phyloP scores from a whole-genome alignment of 1,284 basidiomycete species.

The Microbotryum violaceum region DNA sequence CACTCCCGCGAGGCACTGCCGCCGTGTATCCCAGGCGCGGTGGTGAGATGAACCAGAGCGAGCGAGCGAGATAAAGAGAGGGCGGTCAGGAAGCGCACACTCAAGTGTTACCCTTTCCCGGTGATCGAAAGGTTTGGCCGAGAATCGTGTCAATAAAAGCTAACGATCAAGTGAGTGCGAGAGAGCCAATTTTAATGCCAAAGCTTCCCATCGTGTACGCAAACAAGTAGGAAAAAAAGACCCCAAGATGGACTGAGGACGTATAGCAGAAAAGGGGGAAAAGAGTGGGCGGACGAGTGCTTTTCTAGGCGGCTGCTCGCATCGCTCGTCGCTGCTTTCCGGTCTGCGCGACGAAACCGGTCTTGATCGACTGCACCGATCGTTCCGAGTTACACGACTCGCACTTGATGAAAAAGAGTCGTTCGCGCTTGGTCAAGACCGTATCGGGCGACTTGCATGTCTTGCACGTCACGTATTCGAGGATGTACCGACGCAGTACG shows the following conservation, averaged over 20 bases:
- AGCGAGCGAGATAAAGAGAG: no score
- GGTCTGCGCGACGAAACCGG: conserved; percentile 95
- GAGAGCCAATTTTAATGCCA: no score
- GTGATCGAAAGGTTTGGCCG: no score
- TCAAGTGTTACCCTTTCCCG: no score
- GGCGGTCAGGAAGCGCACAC: no score
- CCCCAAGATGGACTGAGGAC: neutral
- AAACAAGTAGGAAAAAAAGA: neutral
- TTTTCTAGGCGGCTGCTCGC: neutral
- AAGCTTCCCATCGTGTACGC: no score
- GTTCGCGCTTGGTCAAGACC: conserved; percentile 91
- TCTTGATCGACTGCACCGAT: conserved; percentile 94
- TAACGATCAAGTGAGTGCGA: no score
- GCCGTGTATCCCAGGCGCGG: no score
- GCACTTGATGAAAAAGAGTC: conserved; percentile 98
- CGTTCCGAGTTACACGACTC: conserved; percentile 49
- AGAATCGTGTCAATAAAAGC: no score
- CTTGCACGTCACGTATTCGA: conserved; percentile 99
- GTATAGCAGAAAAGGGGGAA: neutral
- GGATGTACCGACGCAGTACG: conserved; percentile 90
- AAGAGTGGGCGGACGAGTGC: neutral
- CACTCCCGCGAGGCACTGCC: no score
- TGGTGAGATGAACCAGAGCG: no score
- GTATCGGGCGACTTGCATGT: conserved; percentile 99
- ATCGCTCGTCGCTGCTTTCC: conserved; percentile 46